Base-by-base conservation (phyloP, 805 yeast genomes). In the Citeromyces nyonsensis region DNA sequence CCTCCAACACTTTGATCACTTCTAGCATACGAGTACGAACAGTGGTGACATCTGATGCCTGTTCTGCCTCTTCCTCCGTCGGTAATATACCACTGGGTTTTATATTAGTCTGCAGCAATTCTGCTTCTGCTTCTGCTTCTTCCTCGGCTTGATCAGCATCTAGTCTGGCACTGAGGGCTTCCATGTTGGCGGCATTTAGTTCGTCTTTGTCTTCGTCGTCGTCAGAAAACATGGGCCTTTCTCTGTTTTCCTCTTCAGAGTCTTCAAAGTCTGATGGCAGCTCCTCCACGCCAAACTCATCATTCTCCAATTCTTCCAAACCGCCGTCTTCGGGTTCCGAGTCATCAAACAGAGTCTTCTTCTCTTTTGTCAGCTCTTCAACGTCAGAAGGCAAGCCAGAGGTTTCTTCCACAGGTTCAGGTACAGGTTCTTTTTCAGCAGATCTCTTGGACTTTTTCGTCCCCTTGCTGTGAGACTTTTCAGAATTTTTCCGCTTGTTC, bases 21-120 rank as follows among this genome's bases (percentile, higher is more conserved):
- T 91, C 98, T 44, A 88, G 73, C 80, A 91, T 88, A 59, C 98
- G 74, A 12, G 95, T 83, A 57, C 97, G 74, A 6, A 82, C 68
- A 44, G 81, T 63, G 6, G 85, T 81, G 31, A 86, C 65, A 51
- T 85, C 94, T 42, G 74, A 73, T 30, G 84, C 77, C 9, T 51
- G 47, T 10, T 63, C 66, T 22, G 61, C 60, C 41, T 62, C 64
- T 40, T 65, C 77, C 15, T 56, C 71, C 3, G 77, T 60, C 26
- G 95, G 95, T 38, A 85, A 63, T 22, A 84, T 66, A 44, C 70
- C 62, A 15, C 93, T 91, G 49, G 79, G 82, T 29, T 52, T 50
- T 26, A 59, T 56, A 35, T 69, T 68, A 4, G 69, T 68, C 43
- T 74, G 74, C 33, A 75, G 51, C 36, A 79, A 56, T 51, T 71